Conservation (phyloP, 768 basidiomycete species). For the Russula ochroleuca region DNA sequence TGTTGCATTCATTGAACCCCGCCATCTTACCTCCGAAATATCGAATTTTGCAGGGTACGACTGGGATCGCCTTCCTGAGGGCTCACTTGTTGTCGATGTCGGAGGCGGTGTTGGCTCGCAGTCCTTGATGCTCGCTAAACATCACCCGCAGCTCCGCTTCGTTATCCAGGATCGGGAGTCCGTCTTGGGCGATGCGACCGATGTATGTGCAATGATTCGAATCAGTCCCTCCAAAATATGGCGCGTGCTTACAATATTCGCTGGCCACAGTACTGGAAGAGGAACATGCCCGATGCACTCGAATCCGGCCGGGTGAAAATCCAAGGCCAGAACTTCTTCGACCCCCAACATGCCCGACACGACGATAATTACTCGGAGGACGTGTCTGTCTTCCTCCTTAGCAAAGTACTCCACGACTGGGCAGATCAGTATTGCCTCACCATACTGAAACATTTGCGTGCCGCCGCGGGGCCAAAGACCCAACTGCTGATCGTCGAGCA, state of each 20-base stretch:
- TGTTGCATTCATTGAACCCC: too few relatives aligned
- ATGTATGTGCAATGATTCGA: background rate
- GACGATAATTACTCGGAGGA: background rate
- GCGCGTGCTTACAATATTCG: too few relatives aligned
- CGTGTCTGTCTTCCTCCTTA: conserved; percentile 4
- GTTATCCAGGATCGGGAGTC: conserved; percentile 14
- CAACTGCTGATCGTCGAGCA: conserved; percentile 32
- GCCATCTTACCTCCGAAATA: background rate
- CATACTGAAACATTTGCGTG: conserved; percentile 10
- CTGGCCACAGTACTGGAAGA: too few relatives aligned
- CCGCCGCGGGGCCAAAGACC: conserved; percentile 27
- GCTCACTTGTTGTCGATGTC: conserved; percentile 17
- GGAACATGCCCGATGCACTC: too few relatives aligned
- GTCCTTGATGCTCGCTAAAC: conserved; percentile 8
- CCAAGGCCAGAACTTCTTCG: conserved; percentile 3
- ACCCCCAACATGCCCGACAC: background rate
- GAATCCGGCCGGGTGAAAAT: too few relatives aligned
- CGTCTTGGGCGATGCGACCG: conserved; percentile 1
- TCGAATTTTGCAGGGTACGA: background rate
- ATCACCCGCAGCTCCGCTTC: conserved; percentile 11
- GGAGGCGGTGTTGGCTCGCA: conserved; percentile 16
- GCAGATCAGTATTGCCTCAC: conserved; percentile 31
- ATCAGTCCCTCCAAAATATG: too few relatives aligned
- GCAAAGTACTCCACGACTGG: conserved; percentile 28
- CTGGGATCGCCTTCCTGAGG: conserved; percentile 10